Evolutionary conservation across 306 rosid genomes (phyloP).

Genomic region (Begonia fuchsioides): DNA sequence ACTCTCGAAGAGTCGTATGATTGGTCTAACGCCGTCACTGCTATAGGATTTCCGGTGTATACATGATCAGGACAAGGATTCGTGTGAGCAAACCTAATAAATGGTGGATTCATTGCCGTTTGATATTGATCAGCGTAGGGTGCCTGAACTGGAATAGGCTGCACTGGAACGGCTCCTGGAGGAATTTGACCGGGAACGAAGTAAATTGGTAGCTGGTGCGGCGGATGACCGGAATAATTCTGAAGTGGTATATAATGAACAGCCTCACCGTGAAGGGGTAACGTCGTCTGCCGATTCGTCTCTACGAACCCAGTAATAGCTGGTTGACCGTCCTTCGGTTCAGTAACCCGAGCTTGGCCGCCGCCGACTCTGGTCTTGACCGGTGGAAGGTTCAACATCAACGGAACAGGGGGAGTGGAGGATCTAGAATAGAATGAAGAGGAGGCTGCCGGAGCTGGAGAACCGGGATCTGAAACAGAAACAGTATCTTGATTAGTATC

Average conservation of each 20-base stretch:
- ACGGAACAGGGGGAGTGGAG: constrained; percentile 26
- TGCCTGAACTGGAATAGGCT: constrained; percentile 23
- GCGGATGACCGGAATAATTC: constrained; percentile 24
- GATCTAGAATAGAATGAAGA: constrained; percentile 52
- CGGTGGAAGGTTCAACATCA: constrained; percentile 61
- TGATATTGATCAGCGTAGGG: constrained; percentile 37
- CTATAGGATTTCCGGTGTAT: constrained; percentile 35
- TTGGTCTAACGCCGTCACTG: constrained; percentile 20
- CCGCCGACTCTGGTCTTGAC: constrained; percentile 49
- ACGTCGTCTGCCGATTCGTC: constrained; percentile 9
- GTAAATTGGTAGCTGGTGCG: constrained; percentile 31
- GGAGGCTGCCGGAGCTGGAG: constrained; percentile 45
- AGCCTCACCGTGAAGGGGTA: constrained; percentile 13
- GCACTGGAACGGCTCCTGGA: constrained; percentile 18
- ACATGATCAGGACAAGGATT: constrained; percentile 36
- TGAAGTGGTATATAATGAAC: constrained; percentile 26
- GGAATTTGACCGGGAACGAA: constrained; percentile 25
- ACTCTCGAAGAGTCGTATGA: constrained; percentile 21
- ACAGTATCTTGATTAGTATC: constrained; percentile 21
- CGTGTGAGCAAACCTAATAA: constrained; percentile 34
- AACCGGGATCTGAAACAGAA: constrained; percentile 69
- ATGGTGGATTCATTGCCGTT: constrained; percentile 28
- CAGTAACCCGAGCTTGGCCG: constrained; percentile 16
- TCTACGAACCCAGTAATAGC: constrained; percentile 14
- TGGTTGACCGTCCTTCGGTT: constrained; percentile 17